These are phyloP conservation scores for Bipolaris cookei DNA, from an alignment of 2,329 filamentous ascomycete genomes.

Conservation along the genomic window DNA sequence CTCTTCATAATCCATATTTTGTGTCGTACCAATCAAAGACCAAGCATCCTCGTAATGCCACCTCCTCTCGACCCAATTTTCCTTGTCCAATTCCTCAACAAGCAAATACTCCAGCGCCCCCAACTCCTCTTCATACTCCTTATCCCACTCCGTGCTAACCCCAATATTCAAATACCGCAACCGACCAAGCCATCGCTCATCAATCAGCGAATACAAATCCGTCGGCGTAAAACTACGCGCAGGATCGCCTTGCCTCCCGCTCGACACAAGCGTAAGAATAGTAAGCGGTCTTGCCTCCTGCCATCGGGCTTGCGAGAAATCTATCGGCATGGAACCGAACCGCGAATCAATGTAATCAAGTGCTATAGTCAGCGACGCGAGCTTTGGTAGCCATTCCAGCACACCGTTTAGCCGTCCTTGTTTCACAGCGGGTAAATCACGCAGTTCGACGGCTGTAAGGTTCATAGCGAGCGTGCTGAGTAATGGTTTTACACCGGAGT, in stretches of 20 bases:
- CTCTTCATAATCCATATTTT: constrained; percentile 27
- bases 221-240: constrained; percentile 50
- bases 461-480: constrained; percentile 41
- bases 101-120: constrained; percentile 50
- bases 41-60: constrained; percentile 43
- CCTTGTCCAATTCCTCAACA: constrained; percentile 45
- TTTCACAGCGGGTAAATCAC: constrained; percentile 50
- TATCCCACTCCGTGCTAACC: constrained; percentile 50
- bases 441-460: constrained; percentile 49
- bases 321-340: constrained; percentile 42
- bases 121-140: constrained; percentile 42
- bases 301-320: constrained; percentile 26
- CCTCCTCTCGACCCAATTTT: constrained; percentile 46
- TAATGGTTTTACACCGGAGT: constrained; percentile 46
- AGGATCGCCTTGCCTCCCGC: constrained; percentile 42
- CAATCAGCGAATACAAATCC: constrained; percentile 51
- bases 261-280: constrained; percentile 50
- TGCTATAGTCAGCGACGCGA: constrained; percentile 52
- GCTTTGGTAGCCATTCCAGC: constrained; percentile 49
- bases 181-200: constrained; percentile 50
- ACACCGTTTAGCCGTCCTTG: constrained; percentile 51
- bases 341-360: constrained; percentile 56
- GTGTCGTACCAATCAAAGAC: constrained; percentile 1
- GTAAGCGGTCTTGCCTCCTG: constrained; percentile 43
- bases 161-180: constrained; percentile 49